A percentile compares a stretch with the other conserved stretches of the same genome.
Conservation (phyloP, 805 yeast genomes). For the Metschnikowia henanensis region DNA sequence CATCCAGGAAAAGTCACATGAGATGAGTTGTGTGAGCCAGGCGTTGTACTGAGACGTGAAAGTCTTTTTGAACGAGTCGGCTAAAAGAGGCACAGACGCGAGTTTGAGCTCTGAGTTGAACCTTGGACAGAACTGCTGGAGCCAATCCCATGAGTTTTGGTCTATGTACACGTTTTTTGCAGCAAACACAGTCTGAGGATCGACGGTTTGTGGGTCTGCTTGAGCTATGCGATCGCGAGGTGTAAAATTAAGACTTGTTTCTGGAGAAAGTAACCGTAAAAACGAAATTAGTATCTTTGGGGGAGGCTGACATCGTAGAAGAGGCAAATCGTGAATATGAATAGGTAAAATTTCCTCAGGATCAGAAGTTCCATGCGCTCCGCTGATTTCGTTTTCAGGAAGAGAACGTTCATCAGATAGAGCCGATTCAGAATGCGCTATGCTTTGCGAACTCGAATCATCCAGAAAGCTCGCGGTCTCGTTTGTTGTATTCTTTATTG, state of each 20-base stretch:
- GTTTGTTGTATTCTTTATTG: conserved; percentile 1
- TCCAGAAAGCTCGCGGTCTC: not conserved
- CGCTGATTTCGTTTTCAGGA: not conserved
- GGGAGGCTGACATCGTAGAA: conserved; percentile 47
- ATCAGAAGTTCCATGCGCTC: not conserved
- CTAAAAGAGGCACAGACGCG: conserved; percentile 27
- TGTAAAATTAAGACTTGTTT: conserved; percentile 52
- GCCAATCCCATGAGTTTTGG: conserved; percentile 44
- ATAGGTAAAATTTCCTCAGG: conserved; percentile 33
- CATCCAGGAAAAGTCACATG: conserved; percentile 52
- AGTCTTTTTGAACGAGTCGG: conserved; percentile 26
- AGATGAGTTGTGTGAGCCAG: conserved; percentile 49
- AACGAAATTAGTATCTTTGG: conserved; percentile 42
- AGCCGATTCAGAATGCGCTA: not conserved
- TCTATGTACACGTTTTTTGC: conserved; percentile 36
- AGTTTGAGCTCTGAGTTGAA: conserved; percentile 24
- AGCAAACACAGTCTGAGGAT: conserved; percentile 25
- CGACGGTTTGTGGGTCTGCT: conserved; percentile 3
- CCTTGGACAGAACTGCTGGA: conserved; percentile 33
- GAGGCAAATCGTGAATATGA: conserved; percentile 62
- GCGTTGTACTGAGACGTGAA: conserved; percentile 40
- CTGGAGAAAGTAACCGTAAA: conserved; percentile 49
- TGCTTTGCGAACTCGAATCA: not conserved
- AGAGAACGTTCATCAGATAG: not conserved
- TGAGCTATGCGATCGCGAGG: conserved; percentile 10